A percentile compares a stretch with the other conserved stretches of the same genome.
phyloP scores from a whole-genome alignment of 2,329 filamentous ascomycete genomes.

The Apiospora hydei region DNA sequence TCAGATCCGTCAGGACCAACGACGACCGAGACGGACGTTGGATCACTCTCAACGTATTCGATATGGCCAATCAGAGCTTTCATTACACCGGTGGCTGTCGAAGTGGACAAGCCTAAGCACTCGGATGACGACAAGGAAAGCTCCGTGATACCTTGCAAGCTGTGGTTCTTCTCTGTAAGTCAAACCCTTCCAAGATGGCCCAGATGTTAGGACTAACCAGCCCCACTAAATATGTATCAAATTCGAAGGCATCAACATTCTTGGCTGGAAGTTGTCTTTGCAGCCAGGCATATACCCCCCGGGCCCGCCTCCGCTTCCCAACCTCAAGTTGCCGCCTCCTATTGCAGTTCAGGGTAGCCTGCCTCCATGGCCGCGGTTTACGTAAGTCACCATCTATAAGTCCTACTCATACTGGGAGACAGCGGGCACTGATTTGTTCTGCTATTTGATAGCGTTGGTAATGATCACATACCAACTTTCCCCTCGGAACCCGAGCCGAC shows the following conservation, averaged over 20 bases:
- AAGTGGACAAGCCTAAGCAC: not conserved
- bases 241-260: conserved; percentile 28
- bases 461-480: not conserved
- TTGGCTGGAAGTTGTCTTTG: conserved; percentile 27
- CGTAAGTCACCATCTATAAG: not conserved
- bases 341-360: conserved; percentile 29
- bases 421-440: too few relatives aligned
- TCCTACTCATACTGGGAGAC: too few relatives aligned
- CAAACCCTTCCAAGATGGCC: fast-evolving
- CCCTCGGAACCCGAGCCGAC: not conserved
- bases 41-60: not conserved
- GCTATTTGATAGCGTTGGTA: not conserved
- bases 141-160: not conserved
- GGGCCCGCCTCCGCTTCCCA: conserved; percentile 26
- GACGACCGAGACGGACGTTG: not conserved
- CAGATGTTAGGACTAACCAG: fast-evolving
- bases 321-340: conserved; percentile 25
- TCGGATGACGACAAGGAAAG: not conserved
- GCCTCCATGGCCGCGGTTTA: conserved; percentile 32
- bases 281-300: conserved; percentile 32
- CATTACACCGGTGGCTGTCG: not conserved
- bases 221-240: conserved; percentile 27
- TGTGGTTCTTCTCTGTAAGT: conserved; percentile 5
- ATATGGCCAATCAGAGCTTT: not conserved
- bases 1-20: not conserved